A percentile compares a stretch with the other conserved stretches of the same genome.
Conservation (phyloP, 768 basidiomycete species). For the Psilocybe subaeruginosa region DNA sequence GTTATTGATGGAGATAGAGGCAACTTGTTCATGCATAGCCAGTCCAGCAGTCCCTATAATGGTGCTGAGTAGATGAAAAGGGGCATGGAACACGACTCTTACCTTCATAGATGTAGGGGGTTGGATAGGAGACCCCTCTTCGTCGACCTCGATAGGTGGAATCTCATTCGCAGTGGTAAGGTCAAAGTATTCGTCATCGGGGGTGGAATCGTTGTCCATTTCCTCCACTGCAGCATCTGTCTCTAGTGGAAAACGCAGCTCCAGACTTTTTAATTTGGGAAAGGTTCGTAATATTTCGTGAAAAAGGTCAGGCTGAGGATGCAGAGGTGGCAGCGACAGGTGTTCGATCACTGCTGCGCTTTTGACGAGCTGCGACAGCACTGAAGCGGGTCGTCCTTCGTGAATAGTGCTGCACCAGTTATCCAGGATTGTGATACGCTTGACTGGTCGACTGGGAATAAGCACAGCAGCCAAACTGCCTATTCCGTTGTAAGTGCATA, state of each 20-base stretch:
- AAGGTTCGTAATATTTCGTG: neutral
- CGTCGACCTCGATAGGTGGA: neutral
- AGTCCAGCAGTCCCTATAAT: conserved; percentile 1
- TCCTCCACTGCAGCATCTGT: neutral
- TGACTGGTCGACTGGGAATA: neutral
- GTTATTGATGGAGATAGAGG: neutral
- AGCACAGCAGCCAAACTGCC: conserved; percentile 1
- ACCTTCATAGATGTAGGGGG: conserved; percentile 4
- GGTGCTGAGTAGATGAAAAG: neutral
- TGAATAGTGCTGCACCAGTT: neutral
- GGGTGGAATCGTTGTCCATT: neutral
- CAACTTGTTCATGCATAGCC: conserved; percentile 5
- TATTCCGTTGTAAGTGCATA: neutral
- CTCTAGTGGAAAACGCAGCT: neutral
- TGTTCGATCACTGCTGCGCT: neutral
- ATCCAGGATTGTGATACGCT: neutral
- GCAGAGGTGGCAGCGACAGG: neutral
- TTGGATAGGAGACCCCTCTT: neutral
- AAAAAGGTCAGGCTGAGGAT: conserved; percentile 1
- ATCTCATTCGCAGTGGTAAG: neutral
- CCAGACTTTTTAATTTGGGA: neutral
- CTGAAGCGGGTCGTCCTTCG: neutral
- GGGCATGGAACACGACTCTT: neutral
- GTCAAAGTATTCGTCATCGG: neutral
- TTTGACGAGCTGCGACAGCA: neutral